These are phyloP conservation scores for Cicer bijugum DNA, from an alignment of 306 rosid species.

Conservation along the genomic window DNA sequence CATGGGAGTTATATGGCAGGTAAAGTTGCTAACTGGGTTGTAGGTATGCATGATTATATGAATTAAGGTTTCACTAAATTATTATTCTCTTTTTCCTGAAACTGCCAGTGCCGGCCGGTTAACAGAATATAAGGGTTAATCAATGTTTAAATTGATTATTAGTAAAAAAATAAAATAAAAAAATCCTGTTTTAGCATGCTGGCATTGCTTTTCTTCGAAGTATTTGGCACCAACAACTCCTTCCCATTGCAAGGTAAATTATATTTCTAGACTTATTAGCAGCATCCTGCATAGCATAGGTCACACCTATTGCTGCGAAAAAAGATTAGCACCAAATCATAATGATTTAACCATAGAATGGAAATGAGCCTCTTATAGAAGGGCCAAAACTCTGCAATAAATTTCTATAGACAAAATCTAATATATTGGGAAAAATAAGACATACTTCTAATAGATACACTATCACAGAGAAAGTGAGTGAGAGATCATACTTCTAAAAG, in stretches of 20 bases:
- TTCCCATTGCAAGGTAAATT: slow-evolving; percentile 18
- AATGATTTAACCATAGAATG: slow-evolving; percentile 5
- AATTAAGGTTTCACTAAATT: not conserved
- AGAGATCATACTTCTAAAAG: not conserved
- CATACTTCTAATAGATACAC: no score
- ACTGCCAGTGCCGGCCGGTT: not conserved
- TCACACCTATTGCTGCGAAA: slow-evolving; percentile 30
- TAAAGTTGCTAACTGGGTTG: slow-evolving; percentile 46
- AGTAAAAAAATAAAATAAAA: not conserved
- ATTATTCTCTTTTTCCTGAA: slow-evolving; percentile 32
- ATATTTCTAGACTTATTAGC: slow-evolving; percentile 7
- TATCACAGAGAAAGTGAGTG: not conserved
- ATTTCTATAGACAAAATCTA: slow-evolving; percentile 7
- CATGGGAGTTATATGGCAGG: slow-evolving; percentile 97
- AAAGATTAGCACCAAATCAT: slow-evolving; percentile 7
- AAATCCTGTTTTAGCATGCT: slow-evolving; percentile 14
- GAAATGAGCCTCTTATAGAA: slow-evolving; percentile 1
- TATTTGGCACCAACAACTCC: slow-evolving; percentile 10
- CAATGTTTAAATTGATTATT: slow-evolving; percentile 18
- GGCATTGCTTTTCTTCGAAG: not conserved
- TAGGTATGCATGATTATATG: slow-evolving; percentile 24
- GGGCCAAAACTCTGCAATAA: slow-evolving; percentile 22
- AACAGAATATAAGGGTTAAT: slow-evolving; percentile 21
- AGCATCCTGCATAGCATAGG: not conserved
- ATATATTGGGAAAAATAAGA: not conserved